Evolutionary conservation across 352 stramenopile genomes (phyloP), one percentile per base, ranked within the genome.

Genomic region (Elongisporangium anandrum): DNA sequence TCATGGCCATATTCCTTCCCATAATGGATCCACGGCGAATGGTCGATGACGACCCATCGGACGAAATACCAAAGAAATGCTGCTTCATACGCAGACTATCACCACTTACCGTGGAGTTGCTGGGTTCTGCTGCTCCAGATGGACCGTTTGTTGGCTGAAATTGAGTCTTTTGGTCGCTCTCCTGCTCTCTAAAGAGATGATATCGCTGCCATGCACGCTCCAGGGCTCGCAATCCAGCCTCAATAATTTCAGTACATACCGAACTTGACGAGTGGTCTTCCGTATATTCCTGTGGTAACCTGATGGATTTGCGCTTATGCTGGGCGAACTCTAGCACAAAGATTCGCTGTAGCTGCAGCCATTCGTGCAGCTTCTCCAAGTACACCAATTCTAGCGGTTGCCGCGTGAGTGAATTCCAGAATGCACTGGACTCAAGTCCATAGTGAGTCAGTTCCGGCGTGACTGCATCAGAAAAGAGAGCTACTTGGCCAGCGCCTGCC

Each of bases 321-420:
- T 16, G 66, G 57, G 1, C 38, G 57, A 16, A 53, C 10, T 26
- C 7, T 26, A 45, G 58, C 23, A 80, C 48, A 26, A 64, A 82
- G 2, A 82, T 58, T 4, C 62, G 56, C 26, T 82, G 73, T 17
- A 78, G 47, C 5, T 73, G 61, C n/a, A 82, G 20, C 45, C 77
- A 65, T 16, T 52, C 20, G 6, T 26, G 21, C 34, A 68, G 39
- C 12, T 23, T 39, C 3, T 53, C 29, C 41, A 75, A 50, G 24
- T 66, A 57, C 24, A 29, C 41, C 20, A 56, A 21, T 7, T 77
- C 21, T 4, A 68, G 61, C 34, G 69, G 58, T n/a, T 34, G 53
- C 15, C 23, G 52, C 9, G 9, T 13, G 9, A 68, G 57, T 10
- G 50, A 47, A n/a, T 57, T 22, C 58, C 58, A 65, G 19, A 68